Evolutionary conservation across 2,329 filamentous ascomycete genomes (phyloP).

Genomic region (Stachybotrys elegans): DNA sequence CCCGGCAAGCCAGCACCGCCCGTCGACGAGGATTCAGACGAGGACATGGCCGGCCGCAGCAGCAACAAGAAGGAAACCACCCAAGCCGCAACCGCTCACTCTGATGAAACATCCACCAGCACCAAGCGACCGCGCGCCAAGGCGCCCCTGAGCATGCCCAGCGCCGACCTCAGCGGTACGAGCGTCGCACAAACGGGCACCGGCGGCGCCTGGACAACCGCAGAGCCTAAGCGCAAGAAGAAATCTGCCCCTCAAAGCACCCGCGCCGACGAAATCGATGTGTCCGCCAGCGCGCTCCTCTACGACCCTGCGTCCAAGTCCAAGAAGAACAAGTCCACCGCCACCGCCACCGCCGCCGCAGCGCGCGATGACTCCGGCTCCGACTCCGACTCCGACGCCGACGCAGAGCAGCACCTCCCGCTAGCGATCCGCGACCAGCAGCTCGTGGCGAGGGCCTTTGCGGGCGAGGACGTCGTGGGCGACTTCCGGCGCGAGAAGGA

Average conservation of each 20-base stretch:
- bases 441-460: conserved; percentile 79
- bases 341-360: conserved; percentile 9
- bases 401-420: conserved; percentile 46
- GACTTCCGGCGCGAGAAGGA: conserved; percentile 81
- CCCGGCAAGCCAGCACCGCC: too few relatives aligned
- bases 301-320: conserved; percentile 17
- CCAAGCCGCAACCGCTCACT: conserved; percentile 15
- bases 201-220: conserved; percentile 37
- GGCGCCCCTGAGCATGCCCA: too few relatives aligned
- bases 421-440: conserved; percentile 57
- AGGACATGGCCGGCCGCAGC: too few relatives aligned
- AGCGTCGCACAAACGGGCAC: too few relatives aligned
- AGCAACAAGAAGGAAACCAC: too few relatives aligned
- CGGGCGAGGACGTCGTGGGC: conserved; percentile 76
- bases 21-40: too few relatives aligned
- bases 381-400: conserved; percentile 33
- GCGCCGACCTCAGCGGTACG: too few relatives aligned
- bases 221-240: conserved; percentile 31
- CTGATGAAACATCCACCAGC: too few relatives aligned
- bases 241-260: conserved; percentile 25
- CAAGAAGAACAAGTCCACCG: conserved; percentile 23
- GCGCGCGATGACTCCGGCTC: conserved; percentile 22
- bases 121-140: too few relatives aligned
- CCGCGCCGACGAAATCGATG: conserved; percentile 33
- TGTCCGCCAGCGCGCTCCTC: conserved; percentile 29